Evolutionary conservation across 164 flowering plant species (phyloP).

Genomic region (Houttuynia cordata): DNA sequence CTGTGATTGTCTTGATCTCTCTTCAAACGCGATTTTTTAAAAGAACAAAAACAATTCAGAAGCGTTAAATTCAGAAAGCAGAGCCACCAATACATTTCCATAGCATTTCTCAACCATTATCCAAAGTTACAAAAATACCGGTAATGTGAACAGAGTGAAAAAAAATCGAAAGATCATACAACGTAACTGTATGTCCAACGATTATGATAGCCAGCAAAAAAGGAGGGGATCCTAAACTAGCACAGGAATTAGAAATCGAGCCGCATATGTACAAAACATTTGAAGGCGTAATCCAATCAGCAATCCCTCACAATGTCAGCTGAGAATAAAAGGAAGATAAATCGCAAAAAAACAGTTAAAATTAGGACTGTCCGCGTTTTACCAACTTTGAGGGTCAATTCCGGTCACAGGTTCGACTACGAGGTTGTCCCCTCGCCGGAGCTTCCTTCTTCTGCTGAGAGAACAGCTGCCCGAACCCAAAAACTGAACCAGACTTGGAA

Average conservation of each 20-base stretch:
- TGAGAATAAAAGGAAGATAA: background rate
- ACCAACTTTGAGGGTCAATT: slow-evolving; percentile 9
- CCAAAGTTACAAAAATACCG: background rate
- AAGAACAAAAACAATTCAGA: too few relatives aligned
- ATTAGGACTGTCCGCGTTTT: background rate
- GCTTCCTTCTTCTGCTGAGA: slow-evolving; percentile 44
- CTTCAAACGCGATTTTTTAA: too few relatives aligned
- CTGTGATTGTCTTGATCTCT: too few relatives aligned
- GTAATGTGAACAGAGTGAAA: background rate
- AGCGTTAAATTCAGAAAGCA: background rate
- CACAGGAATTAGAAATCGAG: background rate
- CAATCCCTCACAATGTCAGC: background rate
- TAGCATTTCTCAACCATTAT: background rate
- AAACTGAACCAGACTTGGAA: slow-evolving; percentile 51
- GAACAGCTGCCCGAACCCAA: slow-evolving; percentile 71
- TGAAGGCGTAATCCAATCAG: background rate
- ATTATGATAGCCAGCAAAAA: background rate
- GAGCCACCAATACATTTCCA: background rate
- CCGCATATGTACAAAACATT: slow-evolving; percentile 7
- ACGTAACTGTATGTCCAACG: background rate
- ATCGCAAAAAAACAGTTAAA: background rate
- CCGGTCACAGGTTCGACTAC: slow-evolving; percentile 30
- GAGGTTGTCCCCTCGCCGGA: slow-evolving; percentile 1
- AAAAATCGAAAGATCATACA: background rate
- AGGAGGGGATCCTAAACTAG: background rate